phyloP scores from a whole-genome alignment of 1,284 basidiomycete species.

The Entoloma clypeatum region DNA sequence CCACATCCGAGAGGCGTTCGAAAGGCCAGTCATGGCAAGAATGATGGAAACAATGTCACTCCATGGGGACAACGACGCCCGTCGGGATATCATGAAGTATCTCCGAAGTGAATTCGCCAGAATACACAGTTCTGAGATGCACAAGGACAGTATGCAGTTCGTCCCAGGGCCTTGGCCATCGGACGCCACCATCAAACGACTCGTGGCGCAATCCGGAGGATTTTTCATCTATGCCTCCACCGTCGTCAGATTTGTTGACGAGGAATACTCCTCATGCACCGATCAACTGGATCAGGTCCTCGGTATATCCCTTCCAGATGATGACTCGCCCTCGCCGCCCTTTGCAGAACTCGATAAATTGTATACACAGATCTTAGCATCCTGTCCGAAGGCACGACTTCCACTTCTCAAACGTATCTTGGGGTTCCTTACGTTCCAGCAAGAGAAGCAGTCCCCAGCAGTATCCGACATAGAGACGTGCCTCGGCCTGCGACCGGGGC shows the following conservation, averaged over 20 bases:
- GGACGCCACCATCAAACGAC: slow-evolving; percentile 6
- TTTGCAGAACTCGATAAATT: slow-evolving; percentile 19
- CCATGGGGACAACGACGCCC: slow-evolving; percentile 7
- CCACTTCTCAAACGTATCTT: neutral
- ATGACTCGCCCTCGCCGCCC: slow-evolving; percentile 10
- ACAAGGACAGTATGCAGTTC: neutral
- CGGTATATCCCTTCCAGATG: slow-evolving; percentile 7
- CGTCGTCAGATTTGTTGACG: slow-evolving; percentile 23
- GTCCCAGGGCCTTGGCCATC: slow-evolving; percentile 20
- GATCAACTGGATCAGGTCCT: slow-evolving; percentile 13
- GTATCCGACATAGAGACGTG: neutral
- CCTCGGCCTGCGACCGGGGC: neutral
- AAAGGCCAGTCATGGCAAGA: neutral
- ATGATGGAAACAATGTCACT: slow-evolving; percentile 4
- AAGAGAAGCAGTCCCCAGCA: neutral
- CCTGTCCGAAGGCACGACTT: slow-evolving; percentile 13
- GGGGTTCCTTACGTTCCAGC: neutral
- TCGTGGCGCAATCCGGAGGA: slow-evolving; percentile 22
- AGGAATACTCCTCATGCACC: slow-evolving; percentile 5
- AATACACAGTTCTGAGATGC: slow-evolving; percentile 2
- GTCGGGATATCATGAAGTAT: slow-evolving; percentile 11
- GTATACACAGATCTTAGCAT: slow-evolving; percentile 19
- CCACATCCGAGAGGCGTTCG: slow-evolving; percentile 15
- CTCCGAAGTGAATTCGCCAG: slow-evolving; percentile 9
- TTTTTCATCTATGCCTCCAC: slow-evolving; percentile 28